Base-by-base conservation (phyloP, 306 rosid species). In the Macrotyloma uniflorum region DNA sequence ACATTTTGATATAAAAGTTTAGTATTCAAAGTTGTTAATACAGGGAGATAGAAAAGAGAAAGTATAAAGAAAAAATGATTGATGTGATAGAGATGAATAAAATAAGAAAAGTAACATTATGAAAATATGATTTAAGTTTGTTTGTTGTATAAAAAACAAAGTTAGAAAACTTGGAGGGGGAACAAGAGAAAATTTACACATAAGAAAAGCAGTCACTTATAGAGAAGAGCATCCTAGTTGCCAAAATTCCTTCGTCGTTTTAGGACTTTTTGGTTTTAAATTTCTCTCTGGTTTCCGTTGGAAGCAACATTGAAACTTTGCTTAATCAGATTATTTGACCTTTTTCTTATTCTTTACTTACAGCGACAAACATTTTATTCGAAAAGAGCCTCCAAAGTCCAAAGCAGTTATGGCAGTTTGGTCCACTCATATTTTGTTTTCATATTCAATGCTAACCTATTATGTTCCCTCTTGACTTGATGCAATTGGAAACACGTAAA, bases 291-390 rank as follows among this genome's bases (percentile, higher is more conserved):
- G 72, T 78, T 83, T 49, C 80, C 51, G 18, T 24, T 36, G 65
- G 80, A 45, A 74, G 72, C 79, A 71, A 71, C 85, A 55, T 28
- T 22, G 16, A 70, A 64, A 75, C 59, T 75, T 76, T 79, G 82
- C 80, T 71, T 75, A 75, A 79, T 85, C 84, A 57, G 77, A 82
- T 82, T 58, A 49, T 82, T 78, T 82, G 82, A 79, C 82, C 35
- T 66, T 80, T 65, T 64, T 53, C 49, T 38, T 0, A 71, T 75
- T 75, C 84, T 64, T 83, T 72, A 70, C 36, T 49, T 75, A 63
- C 75, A 75, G 30, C 77, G 78, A 83, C 86, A 86, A 76, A 71
- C 14, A 23, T 66, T 58, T 76, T 26, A 58, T 72, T 76, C 76
- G 50, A 38, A 83, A 76, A 24, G 7, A 14, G 40, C 30, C 58